Evolutionary conservation across 441 rosid genomes (phyloP).

Genomic region (Flueggea neowawraea): DNA sequence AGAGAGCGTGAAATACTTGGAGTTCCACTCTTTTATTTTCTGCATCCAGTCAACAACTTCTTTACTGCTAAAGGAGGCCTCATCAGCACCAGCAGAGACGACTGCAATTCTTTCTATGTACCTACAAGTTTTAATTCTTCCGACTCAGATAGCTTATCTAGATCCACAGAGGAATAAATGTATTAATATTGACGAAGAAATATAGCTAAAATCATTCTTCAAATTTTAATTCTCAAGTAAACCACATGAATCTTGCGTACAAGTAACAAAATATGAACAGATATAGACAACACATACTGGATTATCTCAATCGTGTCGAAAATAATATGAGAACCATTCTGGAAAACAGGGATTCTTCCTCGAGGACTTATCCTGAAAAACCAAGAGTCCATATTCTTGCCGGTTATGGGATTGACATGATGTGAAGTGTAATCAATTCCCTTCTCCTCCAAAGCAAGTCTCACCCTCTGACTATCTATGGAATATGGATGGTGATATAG

Average conservation of each 20-base stretch:
- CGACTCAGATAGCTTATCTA: no score
- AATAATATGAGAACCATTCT: constrained; percentile 71
- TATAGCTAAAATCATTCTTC: not conserved
- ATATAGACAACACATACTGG: constrained; percentile 47
- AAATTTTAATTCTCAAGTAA: not conserved
- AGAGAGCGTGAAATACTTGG: constrained; percentile 70
- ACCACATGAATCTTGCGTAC: no score
- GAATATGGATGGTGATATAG: constrained; percentile 8
- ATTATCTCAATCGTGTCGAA: constrained; percentile 75
- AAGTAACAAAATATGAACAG: no score
- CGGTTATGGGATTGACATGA: constrained; percentile 80
- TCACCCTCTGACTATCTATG: constrained; percentile 82
- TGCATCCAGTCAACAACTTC: constrained; percentile 79
- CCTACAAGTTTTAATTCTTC: constrained; percentile 30
- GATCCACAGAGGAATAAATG: no score
- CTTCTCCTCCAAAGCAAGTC: constrained; percentile 89
- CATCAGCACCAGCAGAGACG: constrained; percentile 54
- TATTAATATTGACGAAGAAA: no score
- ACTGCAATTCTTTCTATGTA: constrained; percentile 75
- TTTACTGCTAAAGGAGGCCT: constrained; percentile 38
- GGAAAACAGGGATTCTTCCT: constrained; percentile 78
- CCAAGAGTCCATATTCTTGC: constrained; percentile 71
- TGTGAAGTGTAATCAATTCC: constrained; percentile 86
- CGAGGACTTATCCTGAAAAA: constrained; percentile 71
- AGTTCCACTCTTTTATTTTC: constrained; percentile 75